Base-by-base conservation (phyloP, 176 grass and related monocot genomes). In the Coix lacrymajobi region DNA sequence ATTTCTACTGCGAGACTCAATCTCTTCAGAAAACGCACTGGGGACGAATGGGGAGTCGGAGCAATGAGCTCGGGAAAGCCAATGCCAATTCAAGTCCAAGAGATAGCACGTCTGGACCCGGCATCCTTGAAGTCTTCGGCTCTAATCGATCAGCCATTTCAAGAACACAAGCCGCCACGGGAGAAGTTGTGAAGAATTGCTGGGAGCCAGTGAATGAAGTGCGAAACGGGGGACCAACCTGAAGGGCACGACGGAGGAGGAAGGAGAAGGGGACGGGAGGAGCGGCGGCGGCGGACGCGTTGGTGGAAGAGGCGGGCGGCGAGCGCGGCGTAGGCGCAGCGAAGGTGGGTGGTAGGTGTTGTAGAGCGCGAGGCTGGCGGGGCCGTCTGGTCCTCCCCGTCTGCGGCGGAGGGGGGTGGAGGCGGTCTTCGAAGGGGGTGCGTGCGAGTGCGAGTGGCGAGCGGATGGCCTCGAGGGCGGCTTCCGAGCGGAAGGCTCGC, bases 291-390 rank as follows among this genome's bases (percentile, higher is more conserved):
- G 11, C 31, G 2, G 62, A 83, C 85, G 68, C 84, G 73, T 7
- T 81, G 81, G 73, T 93, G 87, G 86, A 88, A 98, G 52, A 93
- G 91, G 81, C 85, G 83, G 38, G 91, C 84, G n/a, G 88, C 92
- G 45, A 95, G 91, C 70, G 89, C 96, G 15, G 87, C 85, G 79
- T 93, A 98, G 17, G 91, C 91, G 63, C 91, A 45, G 87, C 84
- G 39, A 98, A 95, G 75, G 92, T 93, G 28, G 92, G 96, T n/a
- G n/a, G 79, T 92, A 98, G n/a, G n/a, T n/a, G 92, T 95, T 93
- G 85, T 98, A 98, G 4, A 95, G 87, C 26, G 72, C 96, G 77
- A 98, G 86, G 86, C 86, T 72, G 48, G 57, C 45, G 28, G 81
- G 73, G 14, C 36, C 37, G 30, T 71, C 25, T 62, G 69, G 39